A percentile compares a stretch with the other conserved stretches of the same genome.
Evolutionary conservation across 805 yeast genomes (phyloP).

Genomic region (Candida vaughaniae): DNA sequence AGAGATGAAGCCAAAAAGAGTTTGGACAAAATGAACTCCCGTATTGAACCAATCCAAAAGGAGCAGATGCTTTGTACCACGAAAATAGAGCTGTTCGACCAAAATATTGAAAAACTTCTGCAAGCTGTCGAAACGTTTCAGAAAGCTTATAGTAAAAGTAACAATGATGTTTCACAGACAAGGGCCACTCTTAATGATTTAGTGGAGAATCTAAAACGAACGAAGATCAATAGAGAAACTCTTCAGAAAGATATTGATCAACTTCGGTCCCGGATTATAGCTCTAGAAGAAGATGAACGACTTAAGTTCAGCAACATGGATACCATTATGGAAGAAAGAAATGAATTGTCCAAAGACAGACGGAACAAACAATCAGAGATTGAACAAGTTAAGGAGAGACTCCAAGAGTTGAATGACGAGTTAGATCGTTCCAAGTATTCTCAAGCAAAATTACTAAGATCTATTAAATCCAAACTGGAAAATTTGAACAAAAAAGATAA

Average conservation of each 20-base stretch:
- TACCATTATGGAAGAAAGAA: constrained; percentile 7
- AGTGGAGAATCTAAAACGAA: constrained; percentile 3
- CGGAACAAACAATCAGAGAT: constrained; percentile 13
- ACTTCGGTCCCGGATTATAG: neutral
- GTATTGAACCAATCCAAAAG: constrained; percentile 22
- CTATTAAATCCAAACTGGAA: constrained; percentile 2
- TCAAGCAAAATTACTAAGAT: constrained; percentile 1
- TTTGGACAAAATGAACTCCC: constrained; percentile 23
- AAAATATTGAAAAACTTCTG: neutral
- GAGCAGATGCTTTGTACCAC: neutral
- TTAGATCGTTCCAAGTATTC: no score
- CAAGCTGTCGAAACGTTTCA: neutral
- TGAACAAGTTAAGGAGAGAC: constrained; percentile 18
- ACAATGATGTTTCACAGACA: neutral
- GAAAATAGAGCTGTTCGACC: neutral
- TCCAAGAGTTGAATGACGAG: constrained; percentile 20
- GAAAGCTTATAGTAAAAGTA: neutral
- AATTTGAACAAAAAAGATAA: constrained; percentile 9
- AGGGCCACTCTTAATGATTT: constrained; percentile 1
- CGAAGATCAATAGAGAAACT: constrained; percentile 9
- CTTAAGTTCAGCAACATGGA: constrained; percentile 13
- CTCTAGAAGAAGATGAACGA: neutral
- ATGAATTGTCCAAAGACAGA: constrained; percentile 12
- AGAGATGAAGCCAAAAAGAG: constrained; percentile 36
- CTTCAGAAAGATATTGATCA: constrained; percentile 9